Evolutionary conservation across 2,329 filamentous ascomycete genomes (phyloP).

Genomic region (Tolypocladium guangdongense): DNA sequence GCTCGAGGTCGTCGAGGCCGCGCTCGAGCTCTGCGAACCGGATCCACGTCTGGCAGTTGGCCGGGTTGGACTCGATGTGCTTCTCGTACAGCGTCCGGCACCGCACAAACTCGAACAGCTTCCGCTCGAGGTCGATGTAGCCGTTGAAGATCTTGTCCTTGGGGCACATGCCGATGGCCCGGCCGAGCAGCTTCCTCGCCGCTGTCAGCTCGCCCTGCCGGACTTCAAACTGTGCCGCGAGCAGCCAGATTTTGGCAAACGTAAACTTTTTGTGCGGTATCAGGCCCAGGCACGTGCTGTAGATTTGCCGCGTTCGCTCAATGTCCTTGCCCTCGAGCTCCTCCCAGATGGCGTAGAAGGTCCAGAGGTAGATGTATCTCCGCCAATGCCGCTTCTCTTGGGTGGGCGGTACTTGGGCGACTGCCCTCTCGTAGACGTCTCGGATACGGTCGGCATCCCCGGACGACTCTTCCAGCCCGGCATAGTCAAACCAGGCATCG

Average conservation of each 20-base stretch:
- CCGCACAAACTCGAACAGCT: conserved; percentile 85
- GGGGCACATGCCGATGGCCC: conserved; percentile 85
- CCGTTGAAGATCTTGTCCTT: conserved; percentile 93
- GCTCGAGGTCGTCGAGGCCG: conserved; percentile 79
- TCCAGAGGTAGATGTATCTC: conserved; percentile 93
- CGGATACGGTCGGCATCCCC: conserved; percentile 75
- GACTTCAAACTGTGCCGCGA: conserved; percentile 88
- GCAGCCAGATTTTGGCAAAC: conserved; percentile 91
- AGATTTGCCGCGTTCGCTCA: conserved; percentile 76
- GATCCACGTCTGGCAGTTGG: conserved; percentile 92
- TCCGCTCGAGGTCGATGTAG: conserved; percentile 87
- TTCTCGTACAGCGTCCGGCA: conserved; percentile 91
- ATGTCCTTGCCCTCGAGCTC: conserved; percentile 75
- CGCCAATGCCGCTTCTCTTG: conserved; percentile 97
- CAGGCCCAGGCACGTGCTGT: conserved; percentile 74
- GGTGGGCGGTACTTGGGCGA: conserved; percentile 88
- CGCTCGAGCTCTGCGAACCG: conserved; percentile 90
- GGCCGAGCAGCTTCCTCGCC: conserved; percentile 81
- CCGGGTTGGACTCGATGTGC: conserved; percentile 81
- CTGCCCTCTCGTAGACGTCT: conserved; percentile 90
- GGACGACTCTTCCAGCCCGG: conserved; percentile 75
- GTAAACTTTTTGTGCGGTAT: conserved; percentile 96
- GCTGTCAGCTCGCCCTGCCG: conserved; percentile 70
- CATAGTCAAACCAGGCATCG: conserved; percentile 94
- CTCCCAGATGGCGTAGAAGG: conserved; percentile 95